A percentile compares a stretch with the other conserved stretches of the same genome.
Evolutionary conservation across 306 rosid genomes (phyloP).

Genomic region (Ziziphus jujuba): DNA sequence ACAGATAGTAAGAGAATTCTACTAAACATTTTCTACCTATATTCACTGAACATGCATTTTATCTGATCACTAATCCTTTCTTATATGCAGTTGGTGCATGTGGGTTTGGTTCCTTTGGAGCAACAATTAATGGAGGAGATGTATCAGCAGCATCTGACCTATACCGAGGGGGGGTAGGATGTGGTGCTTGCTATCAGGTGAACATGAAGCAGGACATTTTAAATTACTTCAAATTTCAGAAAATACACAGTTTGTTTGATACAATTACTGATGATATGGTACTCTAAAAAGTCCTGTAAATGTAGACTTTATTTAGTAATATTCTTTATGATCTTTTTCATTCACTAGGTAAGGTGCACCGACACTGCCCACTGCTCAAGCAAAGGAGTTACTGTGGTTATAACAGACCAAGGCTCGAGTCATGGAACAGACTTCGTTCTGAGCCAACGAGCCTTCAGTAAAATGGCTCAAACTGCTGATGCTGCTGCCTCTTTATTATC

Average conservation of each 20-base stretch:
- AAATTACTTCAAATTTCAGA: neutral
- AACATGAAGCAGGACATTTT: neutral
- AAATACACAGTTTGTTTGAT: too few species aligned
- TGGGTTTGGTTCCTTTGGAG: slow-evolving; percentile 88
- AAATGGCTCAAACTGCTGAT: slow-evolving; percentile 67
- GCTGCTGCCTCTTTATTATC: slow-evolving; percentile 51
- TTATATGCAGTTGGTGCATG: slow-evolving; percentile 67
- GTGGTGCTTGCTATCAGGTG: slow-evolving; percentile 97
- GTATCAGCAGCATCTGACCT: slow-evolving; percentile 85
- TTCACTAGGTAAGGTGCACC: slow-evolving; percentile 67
- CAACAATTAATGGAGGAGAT: slow-evolving; percentile 79
- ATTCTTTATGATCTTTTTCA: neutral
- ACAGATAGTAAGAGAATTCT: slow-evolving; percentile 57
- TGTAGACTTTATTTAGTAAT: neutral
- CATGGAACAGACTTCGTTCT: slow-evolving; percentile 65
- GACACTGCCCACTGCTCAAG: slow-evolving; percentile 60
- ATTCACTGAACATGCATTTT: slow-evolving; percentile 12
- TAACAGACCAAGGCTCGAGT: slow-evolving; percentile 80
- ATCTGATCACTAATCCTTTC: slow-evolving; percentile 4
- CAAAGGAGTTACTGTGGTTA: slow-evolving; percentile 65
- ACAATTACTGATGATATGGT: too few species aligned
- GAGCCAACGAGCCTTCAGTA: slow-evolving; percentile 63
- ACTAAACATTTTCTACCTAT: neutral
- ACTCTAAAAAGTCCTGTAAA: too few species aligned
- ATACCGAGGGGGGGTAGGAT: slow-evolving; percentile 77